Percentiles rank a stretch among this genome's conserved stretches.
Evolutionary conservation across 306 rosid species (phyloP).

Genomic region (Notholithocarpus densiflorus): DNA sequence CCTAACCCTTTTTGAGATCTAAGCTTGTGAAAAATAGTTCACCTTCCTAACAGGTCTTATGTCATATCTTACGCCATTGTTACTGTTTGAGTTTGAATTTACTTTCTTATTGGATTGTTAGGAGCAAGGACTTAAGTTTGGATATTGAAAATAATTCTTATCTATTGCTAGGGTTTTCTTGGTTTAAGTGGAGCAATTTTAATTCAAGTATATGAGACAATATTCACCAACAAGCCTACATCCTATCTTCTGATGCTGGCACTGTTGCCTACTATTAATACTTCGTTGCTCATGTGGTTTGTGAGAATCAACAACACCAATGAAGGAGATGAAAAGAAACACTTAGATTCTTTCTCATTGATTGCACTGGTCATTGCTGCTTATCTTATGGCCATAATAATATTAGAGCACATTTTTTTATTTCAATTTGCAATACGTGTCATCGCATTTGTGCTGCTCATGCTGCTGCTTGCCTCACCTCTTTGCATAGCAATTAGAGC

Average conservation of each 20-base stretch:
- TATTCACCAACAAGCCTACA: constrained; percentile 57
- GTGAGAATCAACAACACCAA: constrained; percentile 56
- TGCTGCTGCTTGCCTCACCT: constrained; percentile 58
- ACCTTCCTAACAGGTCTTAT: too few relatives aligned
- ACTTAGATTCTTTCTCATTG: constrained; percentile 58
- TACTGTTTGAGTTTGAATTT: neutral
- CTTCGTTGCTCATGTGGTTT: constrained; percentile 52
- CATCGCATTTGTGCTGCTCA: constrained; percentile 40
- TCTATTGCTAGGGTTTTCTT: constrained; percentile 61
- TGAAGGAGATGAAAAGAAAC: constrained; percentile 47
- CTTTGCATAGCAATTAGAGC: constrained; percentile 59
- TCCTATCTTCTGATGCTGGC: constrained; percentile 69
- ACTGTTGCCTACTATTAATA: constrained; percentile 53
- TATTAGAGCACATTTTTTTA: constrained; percentile 41
- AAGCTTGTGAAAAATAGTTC: neutral
- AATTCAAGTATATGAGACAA: constrained; percentile 58
- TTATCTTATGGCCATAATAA: constrained; percentile 60
- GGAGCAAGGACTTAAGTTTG: neutral
- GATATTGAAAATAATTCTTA: neutral
- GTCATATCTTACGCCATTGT: too few relatives aligned
- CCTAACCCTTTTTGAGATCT: neutral
- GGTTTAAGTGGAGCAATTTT: constrained; percentile 93
- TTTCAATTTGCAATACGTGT: constrained; percentile 44
- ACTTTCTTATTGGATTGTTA: neutral
- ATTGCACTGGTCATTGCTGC: constrained; percentile 54